Evolutionary conservation across 148 eudicot species (phyloP).

Genomic region (Vaccinium vitisidaea): DNA sequence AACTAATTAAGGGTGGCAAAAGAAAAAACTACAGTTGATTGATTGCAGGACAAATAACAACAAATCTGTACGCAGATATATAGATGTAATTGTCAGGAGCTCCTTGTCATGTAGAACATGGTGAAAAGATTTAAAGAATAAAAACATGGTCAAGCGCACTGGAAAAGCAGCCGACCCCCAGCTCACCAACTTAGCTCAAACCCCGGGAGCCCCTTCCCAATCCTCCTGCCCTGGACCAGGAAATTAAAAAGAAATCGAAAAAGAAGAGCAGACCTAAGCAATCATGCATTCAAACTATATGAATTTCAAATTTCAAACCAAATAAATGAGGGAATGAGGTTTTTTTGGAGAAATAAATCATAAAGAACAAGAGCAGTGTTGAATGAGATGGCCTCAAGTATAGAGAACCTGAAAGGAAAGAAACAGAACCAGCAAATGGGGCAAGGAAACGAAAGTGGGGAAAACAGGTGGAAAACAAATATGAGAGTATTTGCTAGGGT

Average conservation of each 20-base stretch:
- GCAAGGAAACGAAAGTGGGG: neutral
- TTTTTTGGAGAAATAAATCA: neutral
- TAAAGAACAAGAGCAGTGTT: neutral
- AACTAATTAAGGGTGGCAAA: neutral
- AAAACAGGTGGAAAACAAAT: neutral
- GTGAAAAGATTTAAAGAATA: neutral
- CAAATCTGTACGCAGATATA: neutral
- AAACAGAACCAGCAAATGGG: neutral
- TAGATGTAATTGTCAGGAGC: neutral
- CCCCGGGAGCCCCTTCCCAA: neutral
- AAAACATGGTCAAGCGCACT: neutral
- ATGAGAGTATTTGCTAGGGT: neutral
- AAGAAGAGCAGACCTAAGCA: neutral
- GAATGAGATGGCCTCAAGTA: neutral
- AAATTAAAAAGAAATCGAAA: neutral
- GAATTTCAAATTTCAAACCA: neutral
- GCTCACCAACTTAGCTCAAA: neutral
- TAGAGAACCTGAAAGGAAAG: neutral
- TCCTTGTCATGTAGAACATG: neutral
- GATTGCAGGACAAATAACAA: neutral
- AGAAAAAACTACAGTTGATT: neutral
- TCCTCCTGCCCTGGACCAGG: neutral
- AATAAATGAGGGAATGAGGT: neutral
- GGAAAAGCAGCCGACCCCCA: neutral
- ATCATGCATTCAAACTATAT: neutral